Percentiles rank a stretch among this genome's conserved stretches.
phyloP scores from a whole-genome alignment of 306 rosid genomes.

The Casuarina glauca region DNA sequence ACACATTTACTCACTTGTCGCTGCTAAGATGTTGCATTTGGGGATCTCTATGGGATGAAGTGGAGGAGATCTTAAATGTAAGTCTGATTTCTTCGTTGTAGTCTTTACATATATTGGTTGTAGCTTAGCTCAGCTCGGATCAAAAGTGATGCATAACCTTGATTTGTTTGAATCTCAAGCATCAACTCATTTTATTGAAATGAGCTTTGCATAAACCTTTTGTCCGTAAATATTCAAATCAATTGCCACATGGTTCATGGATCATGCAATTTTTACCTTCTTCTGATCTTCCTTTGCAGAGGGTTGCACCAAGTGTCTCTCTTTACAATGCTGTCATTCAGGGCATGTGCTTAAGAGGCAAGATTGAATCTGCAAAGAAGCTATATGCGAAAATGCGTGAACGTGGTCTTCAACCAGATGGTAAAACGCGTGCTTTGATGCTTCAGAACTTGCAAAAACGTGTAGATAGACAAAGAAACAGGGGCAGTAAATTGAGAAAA shows the following conservation, averaged over 20 bases:
- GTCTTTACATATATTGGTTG: neutral
- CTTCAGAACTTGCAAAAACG: slow-evolving; percentile 47
- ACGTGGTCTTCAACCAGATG: slow-evolving; percentile 58
- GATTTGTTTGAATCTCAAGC: neutral
- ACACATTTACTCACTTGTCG: slow-evolving; percentile 64
- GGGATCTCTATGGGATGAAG: slow-evolving; percentile 74
- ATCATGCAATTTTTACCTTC: neutral
- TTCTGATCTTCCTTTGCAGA: slow-evolving; percentile 39
- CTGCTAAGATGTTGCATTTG: slow-evolving; percentile 66
- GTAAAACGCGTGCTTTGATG: slow-evolving; percentile 74
- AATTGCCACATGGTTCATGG: too few relatives aligned
- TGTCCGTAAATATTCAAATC: neutral
- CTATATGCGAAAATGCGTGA: slow-evolving; percentile 59
- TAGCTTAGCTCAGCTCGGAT: neutral
- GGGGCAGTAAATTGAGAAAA: slow-evolving; percentile 17
- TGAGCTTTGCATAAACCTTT: neutral
- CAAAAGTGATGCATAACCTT: neutral
- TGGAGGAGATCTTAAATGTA: slow-evolving; percentile 69
- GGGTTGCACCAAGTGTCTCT: slow-evolving; percentile 45
- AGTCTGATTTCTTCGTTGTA: slow-evolving; percentile 15
- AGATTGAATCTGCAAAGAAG: slow-evolving; percentile 56
- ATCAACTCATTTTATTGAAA: neutral
- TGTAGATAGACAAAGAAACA: slow-evolving; percentile 14
- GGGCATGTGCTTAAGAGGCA: slow-evolving; percentile 73
- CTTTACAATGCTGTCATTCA: slow-evolving; percentile 77